These are phyloP conservation scores for Anthracocystis setariae DNA, from an alignment of 1,284 basidiomycete species.

Conservation along the genomic window DNA sequence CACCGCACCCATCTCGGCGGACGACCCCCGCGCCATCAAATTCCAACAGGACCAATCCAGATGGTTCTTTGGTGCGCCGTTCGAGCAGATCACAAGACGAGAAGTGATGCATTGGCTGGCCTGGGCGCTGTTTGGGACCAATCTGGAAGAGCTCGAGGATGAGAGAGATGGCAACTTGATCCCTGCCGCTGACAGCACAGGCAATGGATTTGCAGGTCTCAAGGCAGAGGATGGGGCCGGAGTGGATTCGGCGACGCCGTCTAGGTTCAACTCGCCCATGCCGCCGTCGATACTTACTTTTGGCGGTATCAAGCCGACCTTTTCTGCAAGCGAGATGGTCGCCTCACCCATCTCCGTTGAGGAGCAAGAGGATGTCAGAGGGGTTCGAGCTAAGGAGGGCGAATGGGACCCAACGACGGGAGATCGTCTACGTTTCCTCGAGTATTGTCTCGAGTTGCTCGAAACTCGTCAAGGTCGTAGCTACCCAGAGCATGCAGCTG, in stretches of 20 bases:
- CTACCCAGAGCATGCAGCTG: slow-evolving; percentile 36
- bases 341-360: slow-evolving; percentile 2
- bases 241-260: slow-evolving; percentile 22
- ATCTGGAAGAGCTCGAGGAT: slow-evolving; percentile 51
- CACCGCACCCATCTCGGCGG: slow-evolving; percentile 27
- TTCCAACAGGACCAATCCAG: slow-evolving; percentile 54
- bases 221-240: background rate
- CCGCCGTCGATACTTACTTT: slow-evolving; percentile 16
- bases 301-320: slow-evolving; percentile 11
- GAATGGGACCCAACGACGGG: slow-evolving; percentile 52
- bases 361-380: slow-evolving; percentile 42
- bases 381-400: slow-evolving; percentile 16
- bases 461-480: slow-evolving; percentile 60
- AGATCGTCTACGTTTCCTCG: slow-evolving; percentile 52
- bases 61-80: slow-evolving; percentile 54
- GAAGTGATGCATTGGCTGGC: slow-evolving; percentile 65
- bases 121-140: slow-evolving; percentile 58
- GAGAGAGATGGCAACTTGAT: slow-evolving; percentile 21
- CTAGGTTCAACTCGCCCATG: slow-evolving; percentile 33
- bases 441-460: slow-evolving; percentile 55
- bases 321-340: background rate
- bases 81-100: slow-evolving; percentile 49
- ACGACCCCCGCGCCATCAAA: slow-evolving; percentile 58
- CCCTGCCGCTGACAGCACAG: background rate
- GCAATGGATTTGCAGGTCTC: background rate